Evolutionary conservation across 192 early-diverging fungal genomes (phyloP), one percentile per base, ranked within the genome.

Genomic region (Podila clonocystis): DNA sequence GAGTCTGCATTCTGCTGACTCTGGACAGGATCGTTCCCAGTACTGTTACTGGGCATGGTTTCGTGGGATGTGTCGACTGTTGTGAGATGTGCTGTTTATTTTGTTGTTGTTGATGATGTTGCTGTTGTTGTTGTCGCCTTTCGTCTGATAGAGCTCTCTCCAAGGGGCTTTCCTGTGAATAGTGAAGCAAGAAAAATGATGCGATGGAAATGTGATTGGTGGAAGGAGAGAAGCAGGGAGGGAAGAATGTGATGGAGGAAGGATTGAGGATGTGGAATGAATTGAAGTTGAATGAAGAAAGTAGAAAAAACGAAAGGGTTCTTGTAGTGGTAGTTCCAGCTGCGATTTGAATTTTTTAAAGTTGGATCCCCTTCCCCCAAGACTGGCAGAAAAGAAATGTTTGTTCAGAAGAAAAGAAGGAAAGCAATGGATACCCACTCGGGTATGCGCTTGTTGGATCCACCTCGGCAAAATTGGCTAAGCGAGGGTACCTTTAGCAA

Each of bases 1-100:
- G 78, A 79, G 65, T 88, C 83, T 9, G 77, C 68, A 5, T 17
- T 20, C n/a, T 58, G 9, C 33, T 33, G 33, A 33, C 22, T 59
- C 38, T 50, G 31, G 24, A 5, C 24, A 30, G 58, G 9, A 30
- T 33, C 59, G 26, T 5, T 31, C 19, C 28, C 26, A 30, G 13
- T 55, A 1, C n/a, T 8, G 28, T 33, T 31, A 17, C 36, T 31
- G 30, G 15, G 13, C 34, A 58, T 36, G 24, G 24, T 50, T 41
- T 45, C 15, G n/a, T 67, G n/a, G 2, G 6, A 31, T 73, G 50
- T 38, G 31, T 72, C 41, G 22, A 24, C 58, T 31, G 29, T 60
- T 22, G 29, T 30, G 20, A 45, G 41, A 12, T 15, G 41, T 45
- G 41, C 13, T 45, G 15, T 15, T 12, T 15, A 45, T 8, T 15